These are phyloP conservation scores for Scedosporium boydii DNA, from an alignment of 2,329 filamentous ascomycete species.

Conservation along the genomic window DNA sequence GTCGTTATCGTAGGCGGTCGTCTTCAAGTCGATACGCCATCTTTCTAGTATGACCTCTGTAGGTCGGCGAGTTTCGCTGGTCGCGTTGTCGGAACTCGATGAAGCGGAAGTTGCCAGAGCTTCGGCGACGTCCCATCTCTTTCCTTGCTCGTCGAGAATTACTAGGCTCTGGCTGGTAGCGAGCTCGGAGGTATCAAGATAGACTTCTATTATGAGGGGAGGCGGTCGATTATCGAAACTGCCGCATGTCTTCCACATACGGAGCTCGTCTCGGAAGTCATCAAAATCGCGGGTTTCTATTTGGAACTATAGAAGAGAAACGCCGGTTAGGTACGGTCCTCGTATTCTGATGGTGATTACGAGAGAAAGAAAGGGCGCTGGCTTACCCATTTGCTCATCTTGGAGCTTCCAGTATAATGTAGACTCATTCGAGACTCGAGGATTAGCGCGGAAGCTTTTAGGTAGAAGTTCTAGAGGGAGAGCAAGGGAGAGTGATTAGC, in stretches of 20 bases:
- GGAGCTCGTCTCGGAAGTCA: constrained; percentile 71
- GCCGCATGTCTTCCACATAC: constrained; percentile 72
- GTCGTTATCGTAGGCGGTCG: constrained; percentile 33
- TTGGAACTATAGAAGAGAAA: constrained; percentile 60
- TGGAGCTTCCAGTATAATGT: constrained; percentile 42
- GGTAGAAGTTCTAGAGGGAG: constrained; percentile 70
- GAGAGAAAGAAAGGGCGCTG: background rate
- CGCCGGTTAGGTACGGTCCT: background rate
- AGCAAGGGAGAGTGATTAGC: constrained; percentile 2
- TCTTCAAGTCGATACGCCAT: constrained; percentile 77
- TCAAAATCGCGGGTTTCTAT: constrained; percentile 90
- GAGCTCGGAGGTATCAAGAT: constrained; percentile 69
- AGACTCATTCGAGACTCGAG: constrained; percentile 71
- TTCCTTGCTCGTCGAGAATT: constrained; percentile 77
- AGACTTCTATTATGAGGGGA: constrained; percentile 83
- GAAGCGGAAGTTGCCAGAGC: constrained; percentile 59
- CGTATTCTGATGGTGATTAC: background rate
- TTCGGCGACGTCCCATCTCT: constrained; percentile 85
- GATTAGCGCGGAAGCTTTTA: constrained; percentile 77
- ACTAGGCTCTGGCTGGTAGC: constrained; percentile 81
- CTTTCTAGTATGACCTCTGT: constrained; percentile 80
- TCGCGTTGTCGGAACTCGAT: constrained; percentile 36
- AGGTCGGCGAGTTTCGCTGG: constrained; percentile 32
- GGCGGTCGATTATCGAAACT: constrained; percentile 68
- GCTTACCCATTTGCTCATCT: constrained; percentile 81